phyloP scores from a whole-genome alignment of 305 asterid genomes.

The Euphrasia arctica region DNA sequence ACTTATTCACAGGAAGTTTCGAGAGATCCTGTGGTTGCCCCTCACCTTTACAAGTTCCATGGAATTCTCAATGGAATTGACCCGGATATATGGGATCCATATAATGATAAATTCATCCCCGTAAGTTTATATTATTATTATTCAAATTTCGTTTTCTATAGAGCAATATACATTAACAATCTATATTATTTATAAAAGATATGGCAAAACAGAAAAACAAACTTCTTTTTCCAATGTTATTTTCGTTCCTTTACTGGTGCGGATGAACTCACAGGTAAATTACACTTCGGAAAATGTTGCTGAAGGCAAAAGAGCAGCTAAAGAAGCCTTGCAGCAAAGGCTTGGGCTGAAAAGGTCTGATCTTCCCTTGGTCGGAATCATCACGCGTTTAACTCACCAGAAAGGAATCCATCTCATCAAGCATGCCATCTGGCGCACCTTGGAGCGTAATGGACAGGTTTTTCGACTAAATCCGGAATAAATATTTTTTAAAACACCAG shows the following conservation, averaged over 20 bases:
- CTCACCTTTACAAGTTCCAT: conserved; percentile 84
- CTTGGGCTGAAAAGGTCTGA: conserved; percentile 80
- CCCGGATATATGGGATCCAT: conserved; percentile 99
- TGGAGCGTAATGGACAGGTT: conserved; percentile 95
- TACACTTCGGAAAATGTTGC: conserved; percentile 90
- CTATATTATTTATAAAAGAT: background rate
- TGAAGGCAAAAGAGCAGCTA: conserved; percentile 95
- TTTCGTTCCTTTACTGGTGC: conserved; percentile 12
- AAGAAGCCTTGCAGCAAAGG: conserved; percentile 85
- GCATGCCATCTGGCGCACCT: conserved; percentile 92
- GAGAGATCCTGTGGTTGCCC: conserved; percentile 66
- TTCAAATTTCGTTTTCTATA: conserved; percentile 12
- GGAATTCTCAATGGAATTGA: conserved; percentile 98
- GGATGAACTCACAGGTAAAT: conserved; percentile 46
- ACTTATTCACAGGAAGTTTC: conserved; percentile 89
- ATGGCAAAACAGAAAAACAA: no score
- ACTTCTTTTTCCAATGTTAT: no score
- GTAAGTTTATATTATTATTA: conserved; percentile 45
- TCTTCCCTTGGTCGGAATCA: conserved; percentile 85
- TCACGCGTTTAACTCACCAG: conserved; percentile 96
- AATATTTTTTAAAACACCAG: no score
- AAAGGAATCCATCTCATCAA: conserved; percentile 98
- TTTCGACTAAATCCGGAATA: no score
- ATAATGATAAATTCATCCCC: conserved; percentile 81
- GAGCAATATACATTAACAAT: conserved; percentile 4